Percentiles rank a stretch among this genome's conserved stretches.
These are phyloP conservation scores for Tulasnella sp. DNA, from an alignment of 768 basidiomycete species.

Conservation along the genomic window DNA sequence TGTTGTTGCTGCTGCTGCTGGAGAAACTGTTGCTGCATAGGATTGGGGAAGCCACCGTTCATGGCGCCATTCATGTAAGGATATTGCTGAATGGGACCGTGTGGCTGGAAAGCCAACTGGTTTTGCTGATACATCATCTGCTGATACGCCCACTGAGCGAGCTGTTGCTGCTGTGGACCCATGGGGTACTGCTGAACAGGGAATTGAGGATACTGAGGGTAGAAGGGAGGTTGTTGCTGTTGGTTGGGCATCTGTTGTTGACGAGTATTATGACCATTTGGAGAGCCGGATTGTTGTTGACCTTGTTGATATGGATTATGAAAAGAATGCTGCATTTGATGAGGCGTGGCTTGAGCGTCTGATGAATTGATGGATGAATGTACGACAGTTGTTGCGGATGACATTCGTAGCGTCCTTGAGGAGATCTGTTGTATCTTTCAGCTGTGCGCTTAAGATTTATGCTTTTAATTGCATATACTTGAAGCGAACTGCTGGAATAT, in stretches of 20 bases:
- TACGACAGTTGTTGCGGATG: conserved; percentile 3
- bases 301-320: conserved; percentile 5
- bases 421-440: too few species aligned
- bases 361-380: neutral
- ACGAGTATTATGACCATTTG: neutral
- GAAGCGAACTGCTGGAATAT: too few species aligned
- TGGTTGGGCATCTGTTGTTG: neutral
- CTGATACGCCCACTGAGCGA: conserved; percentile 76
- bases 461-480: too few species aligned
- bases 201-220: too few species aligned
- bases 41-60: neutral
- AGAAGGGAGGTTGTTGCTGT: conserved; percentile 9
- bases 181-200: too few species aligned
- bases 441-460: too few species aligned
- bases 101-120: conserved; percentile 25
- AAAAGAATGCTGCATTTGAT: neutral
- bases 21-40: conserved; percentile 14
- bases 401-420: neutral
- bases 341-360: neutral
- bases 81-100: conserved; percentile 2
- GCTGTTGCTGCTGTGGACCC: conserved; percentile 57
- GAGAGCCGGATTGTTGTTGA: conserved; percentile 3
- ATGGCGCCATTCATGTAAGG: conserved; percentile 2
- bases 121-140: conserved; percentile 67
- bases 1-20: conserved; percentile 18